Conservation (phyloP, 768 basidiomycete species). For the Exsudoporus frostii region DNA sequence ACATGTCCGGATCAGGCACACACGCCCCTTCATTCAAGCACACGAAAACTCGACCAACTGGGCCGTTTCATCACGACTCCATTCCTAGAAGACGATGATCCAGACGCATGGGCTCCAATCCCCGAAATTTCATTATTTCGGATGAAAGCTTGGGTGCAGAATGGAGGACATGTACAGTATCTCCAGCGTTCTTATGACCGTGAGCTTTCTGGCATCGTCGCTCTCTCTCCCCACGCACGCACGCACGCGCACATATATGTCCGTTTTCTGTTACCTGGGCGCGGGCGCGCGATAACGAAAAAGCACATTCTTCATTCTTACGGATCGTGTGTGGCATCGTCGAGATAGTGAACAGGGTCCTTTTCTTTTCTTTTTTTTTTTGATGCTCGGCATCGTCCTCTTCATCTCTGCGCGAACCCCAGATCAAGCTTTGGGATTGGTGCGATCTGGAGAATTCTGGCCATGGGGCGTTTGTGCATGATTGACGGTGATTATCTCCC, state of each 20-base stretch:
- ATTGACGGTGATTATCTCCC: constrained; percentile 26
- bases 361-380: too few species aligned
- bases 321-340: neutral
- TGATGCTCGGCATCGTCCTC: too few species aligned
- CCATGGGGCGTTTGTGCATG: constrained; percentile 5
- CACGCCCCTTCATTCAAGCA: neutral
- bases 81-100: constrained; percentile 6
- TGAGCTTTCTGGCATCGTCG: constrained; percentile 2
- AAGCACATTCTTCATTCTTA: too few species aligned
- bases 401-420: too few species aligned
- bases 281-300: too few species aligned
- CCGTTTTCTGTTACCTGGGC: neutral
- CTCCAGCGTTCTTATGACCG: constrained; percentile 16
- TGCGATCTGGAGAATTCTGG: constrained; percentile 3
- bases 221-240: neutral
- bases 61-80: constrained; percentile 4
- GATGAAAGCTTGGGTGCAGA: constrained; percentile 10
- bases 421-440: constrained; percentile 2
- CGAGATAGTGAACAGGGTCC: too few species aligned
- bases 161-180: neutral
- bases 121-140: constrained; percentile 18
- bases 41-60: neutral
- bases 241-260: neutral
- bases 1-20: constrained; percentile 2
- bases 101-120: neutral